Percentiles rank a stretch among this genome's conserved stretches.
Evolutionary conservation across 106 monocot species (phyloP).

Genomic region (Apostasia shenzhenica): DNA sequence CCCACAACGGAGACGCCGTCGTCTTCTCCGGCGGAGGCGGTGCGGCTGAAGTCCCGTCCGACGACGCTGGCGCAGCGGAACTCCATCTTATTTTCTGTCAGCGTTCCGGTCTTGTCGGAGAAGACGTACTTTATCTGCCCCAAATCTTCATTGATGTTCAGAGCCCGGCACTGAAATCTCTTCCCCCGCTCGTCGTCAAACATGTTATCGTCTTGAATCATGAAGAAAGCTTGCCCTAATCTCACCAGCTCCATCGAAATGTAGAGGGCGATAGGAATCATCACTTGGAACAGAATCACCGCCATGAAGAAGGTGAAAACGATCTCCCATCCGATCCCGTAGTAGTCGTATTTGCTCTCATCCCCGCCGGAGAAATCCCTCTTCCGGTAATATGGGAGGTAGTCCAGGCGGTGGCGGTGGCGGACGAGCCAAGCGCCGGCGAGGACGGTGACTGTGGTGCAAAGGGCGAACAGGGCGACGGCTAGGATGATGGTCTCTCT

Average conservation of each 20-base stretch:
- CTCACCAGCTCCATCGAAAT: constrained; percentile 81
- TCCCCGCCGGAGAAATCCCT: constrained; percentile 30
- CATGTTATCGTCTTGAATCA: constrained; percentile 47
- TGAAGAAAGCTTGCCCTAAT: constrained; percentile 71
- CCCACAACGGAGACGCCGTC: constrained; percentile 8
- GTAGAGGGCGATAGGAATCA: constrained; percentile 86
- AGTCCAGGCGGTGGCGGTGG: constrained; percentile 34
- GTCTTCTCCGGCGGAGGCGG: background rate
- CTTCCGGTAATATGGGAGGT: constrained; percentile 40
- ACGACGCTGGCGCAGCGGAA: constrained; percentile 55
- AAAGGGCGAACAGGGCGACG: constrained; percentile 32
- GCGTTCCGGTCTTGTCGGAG: constrained; percentile 87
- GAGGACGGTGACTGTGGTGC: constrained; percentile 28
- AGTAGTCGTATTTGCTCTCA: constrained; percentile 46
- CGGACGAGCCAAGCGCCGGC: constrained; percentile 52
- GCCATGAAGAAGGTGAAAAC: constrained; percentile 56
- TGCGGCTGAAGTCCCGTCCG: constrained; percentile 46
- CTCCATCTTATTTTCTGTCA: constrained; percentile 97
- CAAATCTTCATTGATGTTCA: constrained; percentile 94
- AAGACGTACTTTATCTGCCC: constrained; percentile 90
- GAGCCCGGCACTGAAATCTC: constrained; percentile 70
- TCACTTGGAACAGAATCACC: constrained; percentile 70
- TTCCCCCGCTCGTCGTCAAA: constrained; percentile 48
- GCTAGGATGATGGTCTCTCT: constrained; percentile 57
- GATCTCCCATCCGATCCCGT: constrained; percentile 50